Evolutionary conservation across 2,329 filamentous ascomycete genomes (phyloP).

Genomic region (Ophiostoma sp.): DNA sequence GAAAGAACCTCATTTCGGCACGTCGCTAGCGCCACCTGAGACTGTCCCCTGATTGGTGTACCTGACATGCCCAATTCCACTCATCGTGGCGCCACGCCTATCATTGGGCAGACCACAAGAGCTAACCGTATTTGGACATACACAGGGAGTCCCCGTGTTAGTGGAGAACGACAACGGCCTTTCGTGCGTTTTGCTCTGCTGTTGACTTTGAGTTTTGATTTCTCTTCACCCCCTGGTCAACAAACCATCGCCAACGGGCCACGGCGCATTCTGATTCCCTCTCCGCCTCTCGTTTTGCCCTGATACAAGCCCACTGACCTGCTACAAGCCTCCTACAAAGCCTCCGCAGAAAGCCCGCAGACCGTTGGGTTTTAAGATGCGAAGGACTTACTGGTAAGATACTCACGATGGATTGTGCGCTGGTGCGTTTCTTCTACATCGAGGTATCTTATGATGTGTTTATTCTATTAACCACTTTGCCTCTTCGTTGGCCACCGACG

Average conservation of each 20-base stretch:
- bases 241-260: not conserved
- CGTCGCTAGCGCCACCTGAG: constrained; percentile 3
- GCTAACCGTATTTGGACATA: not conserved
- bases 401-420: too few species aligned
- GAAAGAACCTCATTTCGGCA: constrained; percentile 25
- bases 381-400: too few species aligned
- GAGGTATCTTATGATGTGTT: not conserved
- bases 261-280: too few species aligned
- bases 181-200: not conserved
- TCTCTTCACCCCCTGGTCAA: not conserved
- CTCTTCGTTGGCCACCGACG: not conserved
- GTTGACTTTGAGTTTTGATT: not conserved
- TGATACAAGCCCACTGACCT: not conserved
- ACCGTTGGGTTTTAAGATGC: too few species aligned
- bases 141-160: constrained; percentile 2
- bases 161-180: not conserved
- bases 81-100: not conserved
- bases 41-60: not conserved
- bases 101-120: not conserved
- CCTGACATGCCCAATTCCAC: not conserved
- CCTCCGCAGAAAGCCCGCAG: not conserved
- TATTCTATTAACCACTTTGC: not conserved
- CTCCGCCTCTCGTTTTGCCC: not conserved
- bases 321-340: not conserved
- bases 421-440: not conserved